These are phyloP conservation scores for Eremothecium sinecaudum DNA, from an alignment of 1,139 yeast genomes.

Conservation along the genomic window DNA sequence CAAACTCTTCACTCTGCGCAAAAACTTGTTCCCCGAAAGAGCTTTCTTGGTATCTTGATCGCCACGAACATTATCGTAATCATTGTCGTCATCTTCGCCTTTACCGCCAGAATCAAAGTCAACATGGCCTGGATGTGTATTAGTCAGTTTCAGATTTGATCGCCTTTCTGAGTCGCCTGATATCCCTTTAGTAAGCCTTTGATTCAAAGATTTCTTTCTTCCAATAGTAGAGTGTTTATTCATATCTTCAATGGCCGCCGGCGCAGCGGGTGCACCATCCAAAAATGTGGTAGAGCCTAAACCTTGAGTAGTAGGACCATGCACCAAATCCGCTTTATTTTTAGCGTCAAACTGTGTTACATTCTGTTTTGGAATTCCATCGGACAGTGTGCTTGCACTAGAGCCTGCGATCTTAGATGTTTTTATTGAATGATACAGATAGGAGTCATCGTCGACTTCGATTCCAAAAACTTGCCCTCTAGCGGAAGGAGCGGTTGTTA, in stretches of 20 bases:
- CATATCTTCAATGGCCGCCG: conserved; percentile 36
- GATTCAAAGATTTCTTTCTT: conserved; percentile 69
- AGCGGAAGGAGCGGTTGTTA: conserved; percentile 23
- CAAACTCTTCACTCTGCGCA: conserved; percentile 81
- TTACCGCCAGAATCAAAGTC: conserved; percentile 14
- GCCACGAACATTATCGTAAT: conserved; percentile 25
- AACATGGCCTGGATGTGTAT: conserved; percentile 16
- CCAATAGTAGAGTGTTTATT: conserved; percentile 34
- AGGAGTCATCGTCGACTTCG: conserved; percentile 15
- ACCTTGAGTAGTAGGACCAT: conserved; percentile 79
- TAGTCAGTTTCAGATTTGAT: conserved; percentile 9
- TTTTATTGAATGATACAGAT: conserved; percentile 9
- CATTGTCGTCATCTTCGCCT: conserved; percentile 33
- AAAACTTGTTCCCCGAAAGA: conserved; percentile 41
- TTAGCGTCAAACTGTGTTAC: conserved; percentile 64
- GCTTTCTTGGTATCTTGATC: conserved; percentile 26
- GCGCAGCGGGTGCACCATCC: conserved; percentile 94
- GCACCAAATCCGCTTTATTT: conserved; percentile 59
- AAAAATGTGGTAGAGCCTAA: conserved; percentile 85
- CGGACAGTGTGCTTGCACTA: conserved; percentile 25
- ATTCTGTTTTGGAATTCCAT: conserved; percentile 40
- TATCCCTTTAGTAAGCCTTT: conserved; percentile 35
- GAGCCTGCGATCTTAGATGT: conserved; percentile 7
- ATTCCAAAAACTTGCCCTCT: conserved; percentile 28
- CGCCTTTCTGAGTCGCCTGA: conserved; percentile 3